Evolutionary conservation across 148 eudicot genomes (phyloP), one percentile per base, ranked within the genome.

Genomic region (Chenopodium album): DNA sequence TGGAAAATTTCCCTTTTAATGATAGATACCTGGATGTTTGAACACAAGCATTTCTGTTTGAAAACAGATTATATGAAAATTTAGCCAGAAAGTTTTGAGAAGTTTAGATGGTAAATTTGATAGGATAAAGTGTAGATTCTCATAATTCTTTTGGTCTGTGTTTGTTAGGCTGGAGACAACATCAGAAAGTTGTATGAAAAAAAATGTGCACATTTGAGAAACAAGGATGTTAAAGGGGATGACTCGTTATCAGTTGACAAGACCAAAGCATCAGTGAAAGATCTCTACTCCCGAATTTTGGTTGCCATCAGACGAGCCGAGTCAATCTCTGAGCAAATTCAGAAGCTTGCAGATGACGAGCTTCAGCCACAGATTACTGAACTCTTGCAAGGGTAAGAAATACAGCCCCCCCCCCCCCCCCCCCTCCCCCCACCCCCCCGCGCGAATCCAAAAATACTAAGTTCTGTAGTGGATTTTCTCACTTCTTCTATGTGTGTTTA

Each of bases 271-370:
- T 89, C 91, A 3, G 95, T 91, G 19, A 92, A 92, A 85, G 99
- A 96, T 85, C 87, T 96, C 37, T 94, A 96, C 83, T 91, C 97
- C 73, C 85, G 98, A 85, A 96, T 96, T 80, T 56, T 94, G 81
- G 99, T 96, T 78, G 93, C 97, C 56, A 91, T 96, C 63, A 91
- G 98, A 68, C 89, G 98, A 87, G 98, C 98, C 7, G 97, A 96
- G 84, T 91, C 98, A 17, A 92, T 96, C 73, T 92, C 99, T 29
- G 83, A 88, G 80, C 89, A 83, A 77, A 96, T 96, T 71, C 98
- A 96, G 81, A 94, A 92, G 74, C 90, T 96, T 70, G 88, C 90
- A 78, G 95, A 90, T 82, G 97, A 94, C 76, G 99, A 96, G 66
- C 84, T 96, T 48, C 92, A 91, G 59, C 99, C 99, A 31, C 98